These are phyloP conservation scores for Lactarius sp. DNA, from an alignment of 768 basidiomycete genomes.

Conservation along the genomic window DNA sequence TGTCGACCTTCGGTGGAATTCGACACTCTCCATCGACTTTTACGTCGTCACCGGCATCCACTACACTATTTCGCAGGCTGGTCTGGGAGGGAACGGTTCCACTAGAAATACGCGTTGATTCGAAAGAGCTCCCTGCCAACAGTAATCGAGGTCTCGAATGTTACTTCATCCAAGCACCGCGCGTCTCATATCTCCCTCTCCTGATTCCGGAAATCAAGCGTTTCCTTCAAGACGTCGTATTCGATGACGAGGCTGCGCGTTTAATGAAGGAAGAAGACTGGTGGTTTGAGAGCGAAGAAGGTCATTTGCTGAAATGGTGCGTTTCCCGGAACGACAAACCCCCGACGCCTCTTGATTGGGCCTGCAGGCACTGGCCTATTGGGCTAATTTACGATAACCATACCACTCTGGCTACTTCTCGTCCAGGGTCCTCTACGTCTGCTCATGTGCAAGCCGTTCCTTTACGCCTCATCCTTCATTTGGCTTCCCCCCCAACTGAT, in stretches of 20 bases:
- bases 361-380: conserved; percentile 92
- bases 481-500: conserved; percentile 82
- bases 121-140: conserved; percentile 85
- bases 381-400: conserved; percentile 91
- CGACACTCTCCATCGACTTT: conserved; percentile 42
- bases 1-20: conserved; percentile 32
- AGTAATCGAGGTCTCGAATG: conserved; percentile 86
- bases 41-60: conserved; percentile 49
- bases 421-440: conserved; percentile 36
- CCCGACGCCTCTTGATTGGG: background rate
- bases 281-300: conserved; percentile 95
- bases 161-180: conserved; percentile 86
- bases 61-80: conserved; percentile 79
- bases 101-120: conserved; percentile 82
- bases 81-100: conserved; percentile 91
- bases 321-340: background rate
- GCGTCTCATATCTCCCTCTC: conserved; percentile 90
- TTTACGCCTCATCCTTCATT: conserved; percentile 77
- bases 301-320: conserved; percentile 82
- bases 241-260: conserved; percentile 79
- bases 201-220: conserved; percentile 83
- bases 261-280: conserved; percentile 82
- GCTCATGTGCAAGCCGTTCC: conserved; percentile 48
- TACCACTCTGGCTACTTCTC: conserved; percentile 56
- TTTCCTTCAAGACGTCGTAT: conserved; percentile 87